Conservation (phyloP, 2,329 filamentous ascomycete species). For the Massarina eburnea region DNA sequence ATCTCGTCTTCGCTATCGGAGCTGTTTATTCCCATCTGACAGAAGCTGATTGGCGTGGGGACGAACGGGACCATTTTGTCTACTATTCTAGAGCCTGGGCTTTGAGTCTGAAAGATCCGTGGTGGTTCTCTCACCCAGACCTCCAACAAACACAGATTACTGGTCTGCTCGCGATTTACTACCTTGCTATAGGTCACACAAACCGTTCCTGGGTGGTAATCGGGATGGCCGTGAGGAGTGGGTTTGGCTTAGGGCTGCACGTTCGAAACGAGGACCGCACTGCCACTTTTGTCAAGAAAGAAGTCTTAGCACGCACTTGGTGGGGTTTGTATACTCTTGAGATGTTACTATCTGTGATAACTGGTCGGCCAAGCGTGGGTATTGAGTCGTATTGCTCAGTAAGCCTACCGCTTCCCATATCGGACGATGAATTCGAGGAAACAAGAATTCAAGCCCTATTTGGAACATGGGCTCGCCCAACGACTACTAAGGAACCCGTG, state of each 20-base stretch:
- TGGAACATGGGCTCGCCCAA: constrained; percentile 1
- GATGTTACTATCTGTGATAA: constrained; percentile 36
- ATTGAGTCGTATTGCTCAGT: constrained; percentile 32
- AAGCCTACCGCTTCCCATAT: constrained; percentile 33
- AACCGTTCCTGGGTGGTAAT: constrained; percentile 43
- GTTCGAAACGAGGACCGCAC: constrained; percentile 35
- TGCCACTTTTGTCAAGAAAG: constrained; percentile 28
- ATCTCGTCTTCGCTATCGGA: constrained; percentile 47
- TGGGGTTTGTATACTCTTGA: constrained; percentile 45
- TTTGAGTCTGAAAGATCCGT: constrained; percentile 30
- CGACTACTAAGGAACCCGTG: neutral
- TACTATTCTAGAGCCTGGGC: constrained; percentile 42
- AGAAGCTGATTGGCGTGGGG: constrained; percentile 22
- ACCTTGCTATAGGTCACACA: constrained; percentile 42
- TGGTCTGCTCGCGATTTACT: constrained; percentile 43
- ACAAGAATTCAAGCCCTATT: constrained; percentile 17
- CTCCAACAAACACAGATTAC: constrained; percentile 40
- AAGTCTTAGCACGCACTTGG: constrained; percentile 42
- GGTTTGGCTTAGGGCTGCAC: constrained; percentile 40
- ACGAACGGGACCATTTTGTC: constrained; percentile 34
- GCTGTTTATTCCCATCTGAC: constrained; percentile 37
- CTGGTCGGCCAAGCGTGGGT: constrained; percentile 41
- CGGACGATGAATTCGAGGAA: constrained; percentile 26
- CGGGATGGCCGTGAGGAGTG: constrained; percentile 41
- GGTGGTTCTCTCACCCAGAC: constrained; percentile 29